Conservation (phyloP, 495 filamentous ascomycete genomes). For the Podospora pseudoanserina region DNA sequence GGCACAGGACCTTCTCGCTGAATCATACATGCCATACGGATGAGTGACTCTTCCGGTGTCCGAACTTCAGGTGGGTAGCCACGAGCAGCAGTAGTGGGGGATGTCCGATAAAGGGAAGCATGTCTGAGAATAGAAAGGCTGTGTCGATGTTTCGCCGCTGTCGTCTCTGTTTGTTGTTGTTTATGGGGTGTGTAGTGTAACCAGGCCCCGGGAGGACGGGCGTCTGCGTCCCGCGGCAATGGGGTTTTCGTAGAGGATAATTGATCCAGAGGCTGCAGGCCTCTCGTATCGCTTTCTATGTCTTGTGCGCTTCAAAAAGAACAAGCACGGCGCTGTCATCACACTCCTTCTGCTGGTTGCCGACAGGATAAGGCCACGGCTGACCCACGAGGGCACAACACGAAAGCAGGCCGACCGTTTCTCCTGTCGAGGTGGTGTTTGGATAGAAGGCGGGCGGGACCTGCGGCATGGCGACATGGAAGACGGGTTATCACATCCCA, state of each 20-base stretch:
- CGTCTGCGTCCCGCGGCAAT: neutral
- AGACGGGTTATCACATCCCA: neutral
- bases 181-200: neutral
- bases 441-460: neutral
- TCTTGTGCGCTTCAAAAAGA: neutral
- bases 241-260: neutral
- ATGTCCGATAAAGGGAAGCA: neutral
- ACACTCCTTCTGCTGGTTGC: slow-evolving; percentile 4
- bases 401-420: neutral
- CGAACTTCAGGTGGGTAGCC: neutral
- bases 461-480: neutral
- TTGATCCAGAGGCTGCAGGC: neutral
- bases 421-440: neutral
- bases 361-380: neutral
- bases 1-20: slow-evolving; percentile 18
- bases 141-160: slow-evolving; percentile 1
- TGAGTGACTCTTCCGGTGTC: neutral
- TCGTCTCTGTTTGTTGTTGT: neutral
- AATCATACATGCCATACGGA: neutral
- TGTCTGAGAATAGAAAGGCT: slow-evolving; percentile 2
- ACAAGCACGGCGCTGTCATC: neutral
- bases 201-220: neutral
- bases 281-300: neutral
- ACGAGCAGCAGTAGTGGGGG: neutral
- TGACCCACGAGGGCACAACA: neutral